Conservation (phyloP, 805 yeast genomes). For the Wickerhamomyces strasburgensis region DNA sequence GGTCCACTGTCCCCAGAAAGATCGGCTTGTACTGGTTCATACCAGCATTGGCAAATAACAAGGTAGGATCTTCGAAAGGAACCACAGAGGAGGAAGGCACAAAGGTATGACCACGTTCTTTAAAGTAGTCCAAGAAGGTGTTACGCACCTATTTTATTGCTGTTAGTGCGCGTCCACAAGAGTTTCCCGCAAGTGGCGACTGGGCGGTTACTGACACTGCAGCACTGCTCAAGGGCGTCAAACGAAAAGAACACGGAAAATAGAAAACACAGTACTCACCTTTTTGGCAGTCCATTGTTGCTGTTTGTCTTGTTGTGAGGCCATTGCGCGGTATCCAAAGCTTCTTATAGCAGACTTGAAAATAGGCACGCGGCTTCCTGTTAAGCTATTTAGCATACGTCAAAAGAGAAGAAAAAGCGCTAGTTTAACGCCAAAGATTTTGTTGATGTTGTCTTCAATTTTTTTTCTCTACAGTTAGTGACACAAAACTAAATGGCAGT, state of each 20-base stretch:
- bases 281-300: slow-evolving; percentile 25
- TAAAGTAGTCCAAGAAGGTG: slow-evolving; percentile 82
- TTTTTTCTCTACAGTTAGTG: too few species aligned
- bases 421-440: not conserved
- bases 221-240: not conserved
- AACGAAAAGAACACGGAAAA: not conserved
- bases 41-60: slow-evolving; percentile 96
- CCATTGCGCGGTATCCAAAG: slow-evolving; percentile 18
- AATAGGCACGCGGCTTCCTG: not conserved
- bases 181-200: not conserved
- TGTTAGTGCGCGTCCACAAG: too few species aligned
- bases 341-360: not conserved
- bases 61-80: slow-evolving; percentile 97
- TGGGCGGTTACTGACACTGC: not conserved
- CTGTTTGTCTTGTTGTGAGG: slow-evolving; percentile 26
- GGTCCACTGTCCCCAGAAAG: slow-evolving; percentile 95
- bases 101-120: slow-evolving; percentile 62
- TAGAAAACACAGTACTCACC: slow-evolving; percentile 13
- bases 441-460: not conserved
- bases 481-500: too few species aligned
- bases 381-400: not conserved
- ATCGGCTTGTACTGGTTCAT: slow-evolving; percentile 99
- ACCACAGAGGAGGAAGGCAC: slow-evolving; percentile 93
- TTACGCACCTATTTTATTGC: slow-evolving; percentile 50
- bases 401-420: too few species aligned